Evolutionary conservation across 371 early-diverging fungal genomes (phyloP), one percentile per base, ranked within the genome.

Genomic region (Apophysomyces elegans): DNA sequence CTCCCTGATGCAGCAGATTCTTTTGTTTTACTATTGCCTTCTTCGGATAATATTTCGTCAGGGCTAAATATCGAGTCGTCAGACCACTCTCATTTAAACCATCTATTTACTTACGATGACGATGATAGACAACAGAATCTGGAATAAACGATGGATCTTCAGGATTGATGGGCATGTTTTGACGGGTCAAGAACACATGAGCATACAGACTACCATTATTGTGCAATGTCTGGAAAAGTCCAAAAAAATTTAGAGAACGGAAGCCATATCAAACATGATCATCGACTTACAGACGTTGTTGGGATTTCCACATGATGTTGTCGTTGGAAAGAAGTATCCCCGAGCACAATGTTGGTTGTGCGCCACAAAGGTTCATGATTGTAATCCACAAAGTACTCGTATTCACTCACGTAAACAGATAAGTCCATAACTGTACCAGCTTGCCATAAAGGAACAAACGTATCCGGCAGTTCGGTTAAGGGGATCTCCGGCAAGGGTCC

Each of bases 121-220:
- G 74, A 64, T 68, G 39, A 72, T 90, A 86, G 7, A 88, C 76
- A 16, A 79, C 68, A 14, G 75, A 57, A 68, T 86, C 78, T 50
- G 78, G 71, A 56, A 71, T 61, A 57, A 76, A 87, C 0, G 58
- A 41, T 5, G 69, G 64, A 37, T 76, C 66, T 1, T 60, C 61
- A 0, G 90, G 88, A 71, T 91, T 71, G 43, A 90, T 85, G 7
- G 85, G 76, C 5, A 71, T 69, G 5, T 81, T 81, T 14, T 80
- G 41, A 43, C 77, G 79, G 5, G 85, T 79, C 62, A 94, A 69
- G 80, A 86, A 93, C 38, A 92, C 79, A 71, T 96, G 96, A 14
- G 93, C 93, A 72, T 90, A 96, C 2, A 94, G 73, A 12, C 92
- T 87, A 21, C 93, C 95, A 68, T 96, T 96, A 62, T 91, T 76